phyloP scores from a whole-genome alignment of 257 asterid species.

The Linaria vulgaris region DNA sequence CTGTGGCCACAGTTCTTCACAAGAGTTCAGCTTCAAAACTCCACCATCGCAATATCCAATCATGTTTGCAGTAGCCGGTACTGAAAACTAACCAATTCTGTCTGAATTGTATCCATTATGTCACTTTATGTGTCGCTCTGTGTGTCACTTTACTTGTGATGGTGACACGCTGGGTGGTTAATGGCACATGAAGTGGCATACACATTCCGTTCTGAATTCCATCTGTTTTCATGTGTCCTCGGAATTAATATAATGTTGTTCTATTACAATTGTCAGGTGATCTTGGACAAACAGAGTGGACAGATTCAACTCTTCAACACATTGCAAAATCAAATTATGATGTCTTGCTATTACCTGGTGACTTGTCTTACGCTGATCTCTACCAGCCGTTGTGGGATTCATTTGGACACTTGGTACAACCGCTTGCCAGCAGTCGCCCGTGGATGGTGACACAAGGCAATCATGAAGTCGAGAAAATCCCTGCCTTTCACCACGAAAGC shows the following conservation, averaged over 20 bases:
- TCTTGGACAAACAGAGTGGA: conserved; percentile 79
- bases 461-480: conserved; percentile 72
- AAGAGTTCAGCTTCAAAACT: conserved; percentile 53
- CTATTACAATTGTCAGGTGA: conserved; percentile 48
- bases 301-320: conserved; percentile 61
- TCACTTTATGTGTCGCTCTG: too few species aligned
- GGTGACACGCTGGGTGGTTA: too few species aligned
- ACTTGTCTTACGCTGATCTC: conserved; percentile 63
- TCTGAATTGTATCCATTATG: too few species aligned
- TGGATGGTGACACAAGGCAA: conserved; percentile 98
- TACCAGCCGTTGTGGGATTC: conserved; percentile 66
- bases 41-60: conserved; percentile 57
- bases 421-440: conserved; percentile 63
- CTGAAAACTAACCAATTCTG: too few species aligned
- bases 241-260: not conserved
- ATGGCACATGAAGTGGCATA: too few species aligned
- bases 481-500: conserved; percentile 16
- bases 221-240: too few species aligned
- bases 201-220: too few species aligned
- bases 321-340: conserved; percentile 55
- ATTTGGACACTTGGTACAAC: conserved; percentile 66
- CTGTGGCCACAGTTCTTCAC: conserved; percentile 41
- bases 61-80: conserved; percentile 56
- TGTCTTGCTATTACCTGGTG: conserved; percentile 66
- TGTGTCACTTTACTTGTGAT: too few species aligned